These are phyloP conservation scores for Ophiocordyceps camponoti-rufipedis DNA, from an alignment of 2,329 filamentous ascomycete genomes.

Conservation along the genomic window DNA sequence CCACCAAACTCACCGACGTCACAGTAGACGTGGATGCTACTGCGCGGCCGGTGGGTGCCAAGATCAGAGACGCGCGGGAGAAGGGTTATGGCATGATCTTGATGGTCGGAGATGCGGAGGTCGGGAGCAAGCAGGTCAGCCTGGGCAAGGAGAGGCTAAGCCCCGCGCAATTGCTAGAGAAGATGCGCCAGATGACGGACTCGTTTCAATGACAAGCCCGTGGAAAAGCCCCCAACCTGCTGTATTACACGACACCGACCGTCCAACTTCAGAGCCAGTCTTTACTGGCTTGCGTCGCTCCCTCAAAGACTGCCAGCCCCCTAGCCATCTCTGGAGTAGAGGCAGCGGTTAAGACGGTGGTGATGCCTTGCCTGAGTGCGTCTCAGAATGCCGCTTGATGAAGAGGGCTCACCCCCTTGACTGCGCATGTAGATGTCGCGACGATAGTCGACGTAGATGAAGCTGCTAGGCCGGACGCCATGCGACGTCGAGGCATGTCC, in stretches of 20 bases:
- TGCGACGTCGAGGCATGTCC: no score
- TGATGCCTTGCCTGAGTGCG: no score
- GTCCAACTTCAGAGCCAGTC: no score
- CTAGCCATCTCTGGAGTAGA: no score
- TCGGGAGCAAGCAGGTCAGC: constrained; percentile 36
- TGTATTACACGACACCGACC: not conserved
- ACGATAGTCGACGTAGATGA: no score
- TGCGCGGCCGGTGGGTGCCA: constrained; percentile 43
- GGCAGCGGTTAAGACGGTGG: no score
- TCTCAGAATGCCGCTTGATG: no score
- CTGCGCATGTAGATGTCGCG: no score
- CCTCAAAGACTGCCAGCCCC: no score
- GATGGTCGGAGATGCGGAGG: constrained; percentile 50
- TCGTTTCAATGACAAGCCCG: constrained; percentile 29
- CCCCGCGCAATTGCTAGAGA: constrained; percentile 23
- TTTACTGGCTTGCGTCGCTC: no score
- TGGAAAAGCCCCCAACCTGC: constrained; percentile 9
- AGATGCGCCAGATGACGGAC: constrained; percentile 26
- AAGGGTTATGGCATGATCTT: constrained; percentile 60
- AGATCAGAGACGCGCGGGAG: constrained; percentile 51
- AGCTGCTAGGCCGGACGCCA: no score
- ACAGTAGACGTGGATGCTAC: constrained; percentile 53
- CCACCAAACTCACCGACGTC: not conserved
- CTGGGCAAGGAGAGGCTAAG: constrained; percentile 21
- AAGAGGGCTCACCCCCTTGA: no score